Evolutionary conservation across 345 rosid genomes (phyloP), one percentile per base, ranked within the genome.

Genomic region (Lepidium africanum): DNA sequence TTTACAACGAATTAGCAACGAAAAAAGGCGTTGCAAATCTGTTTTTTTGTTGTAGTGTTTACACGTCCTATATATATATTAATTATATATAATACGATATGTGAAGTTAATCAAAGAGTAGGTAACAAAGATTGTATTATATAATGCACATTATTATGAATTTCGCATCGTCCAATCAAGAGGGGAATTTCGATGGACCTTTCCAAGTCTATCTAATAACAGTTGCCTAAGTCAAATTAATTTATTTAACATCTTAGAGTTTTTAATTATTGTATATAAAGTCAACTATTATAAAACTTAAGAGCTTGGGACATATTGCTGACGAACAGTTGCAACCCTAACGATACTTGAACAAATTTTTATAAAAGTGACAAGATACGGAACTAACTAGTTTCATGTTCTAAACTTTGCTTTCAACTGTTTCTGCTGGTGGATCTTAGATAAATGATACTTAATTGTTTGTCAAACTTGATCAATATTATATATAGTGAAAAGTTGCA

Each of bases 231-330:
- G 56, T 60, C 67, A 62, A 65, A 65, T 2, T 47, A 27, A 27
- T 27, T 6, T 30, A 30, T 46, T 46, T 46, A 16, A n/a, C 9
- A 63, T 71, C 9, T 16, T 59, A 15, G 33, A 45, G 6, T 63
- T 63, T 37, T 35, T 5, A 48, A 9, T n/a, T 15, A 55, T 46
- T 27, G 35, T 72, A 49, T 49, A 14, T 1, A 40, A 73, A 58
- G 77, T 73, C 77, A 73, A 73, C 23, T 58, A 58, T 32, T 73
- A 65, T 32, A 63, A 72, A 71, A 71, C 39, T 45, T 32, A 39
- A 17, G 46, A 19, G 63, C 58, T 65, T 39, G 25, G 25, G 45
- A 57, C 77, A 65, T 27, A 10, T 58, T 57, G 71, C 71, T 73
- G 67, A 73, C 77, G 60, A 56, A 8, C 53, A n/a, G 59, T 47